Evolutionary conservation across 805 yeast species (phyloP).

Genomic region (Vanderwaltozyma verrucispora): DNA sequence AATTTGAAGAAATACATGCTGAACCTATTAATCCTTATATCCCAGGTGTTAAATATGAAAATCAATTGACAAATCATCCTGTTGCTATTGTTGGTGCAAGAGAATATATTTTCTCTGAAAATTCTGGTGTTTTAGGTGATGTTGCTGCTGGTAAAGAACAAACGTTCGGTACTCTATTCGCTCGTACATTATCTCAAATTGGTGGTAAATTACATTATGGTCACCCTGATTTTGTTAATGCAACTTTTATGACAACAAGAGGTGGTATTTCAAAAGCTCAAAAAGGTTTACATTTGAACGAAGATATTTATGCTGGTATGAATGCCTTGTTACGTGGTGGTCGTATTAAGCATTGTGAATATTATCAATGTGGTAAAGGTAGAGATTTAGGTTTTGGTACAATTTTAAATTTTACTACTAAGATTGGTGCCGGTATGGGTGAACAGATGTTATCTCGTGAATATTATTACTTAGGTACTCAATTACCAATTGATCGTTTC

Average conservation of each 20-base stretch:
- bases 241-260: conserved; percentile 83
- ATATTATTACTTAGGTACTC: conserved; percentile 82
- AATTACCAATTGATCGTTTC: conserved; percentile 78
- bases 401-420: conserved; percentile 83
- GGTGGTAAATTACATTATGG: conserved; percentile 96
- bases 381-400: conserved; percentile 91
- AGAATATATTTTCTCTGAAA: conserved; percentile 89
- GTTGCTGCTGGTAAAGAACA: conserved; percentile 97
- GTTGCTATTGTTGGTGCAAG: conserved; percentile 94
- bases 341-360: conserved; percentile 88
- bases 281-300: conserved; percentile 85
- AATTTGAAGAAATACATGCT: conserved; percentile 69
- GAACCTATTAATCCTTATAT: conserved; percentile 43
- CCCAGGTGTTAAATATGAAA: conserved; percentile 42
- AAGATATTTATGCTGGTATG: conserved; percentile 95
- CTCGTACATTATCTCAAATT: conserved; percentile 83
- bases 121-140: conserved; percentile 86
- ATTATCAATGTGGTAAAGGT: conserved; percentile 94
- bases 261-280: conserved; percentile 96
- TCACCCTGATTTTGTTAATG: conserved; percentile 91
- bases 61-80: conserved; percentile 56
- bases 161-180: conserved; percentile 91
- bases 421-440: conserved; percentile 99
- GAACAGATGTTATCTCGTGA: conserved; percentile 90
- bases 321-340: conserved; percentile 85